A percentile compares a stretch with the other conserved stretches of the same genome.
phyloP scores from a whole-genome alignment of 2,329 filamentous ascomycete species.

The Xylariaceae sp. region DNA sequence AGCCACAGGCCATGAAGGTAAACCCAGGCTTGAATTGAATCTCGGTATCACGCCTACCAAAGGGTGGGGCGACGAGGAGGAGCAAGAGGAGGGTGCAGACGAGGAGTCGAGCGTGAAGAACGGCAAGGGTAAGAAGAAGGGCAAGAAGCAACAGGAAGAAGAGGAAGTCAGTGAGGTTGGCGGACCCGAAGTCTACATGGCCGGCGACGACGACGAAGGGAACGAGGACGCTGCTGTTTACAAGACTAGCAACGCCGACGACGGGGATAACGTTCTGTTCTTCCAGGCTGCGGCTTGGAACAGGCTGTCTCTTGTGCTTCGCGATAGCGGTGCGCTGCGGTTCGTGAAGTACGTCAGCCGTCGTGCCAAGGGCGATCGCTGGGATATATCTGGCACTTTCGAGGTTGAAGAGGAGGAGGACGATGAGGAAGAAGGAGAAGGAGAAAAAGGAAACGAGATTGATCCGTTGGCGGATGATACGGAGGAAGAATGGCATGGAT shows the following conservation, averaged over 20 bases:
- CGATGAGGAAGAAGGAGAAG: conserved; percentile 35
- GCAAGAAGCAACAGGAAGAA: conserved; percentile 28
- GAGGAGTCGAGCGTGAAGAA: conserved; percentile 43
- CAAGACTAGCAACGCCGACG: conserved; percentile 68
- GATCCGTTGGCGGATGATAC: conserved; percentile 39
- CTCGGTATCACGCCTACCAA: conserved; percentile 78
- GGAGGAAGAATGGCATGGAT: conserved; percentile 57
- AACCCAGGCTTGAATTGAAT: conserved; percentile 80
- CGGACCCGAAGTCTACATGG: conserved; percentile 91
- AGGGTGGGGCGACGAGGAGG: conserved; percentile 76
- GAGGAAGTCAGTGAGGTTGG: conserved; percentile 55
- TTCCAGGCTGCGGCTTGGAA: conserved; percentile 74
- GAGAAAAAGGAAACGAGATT: conserved; percentile 34
- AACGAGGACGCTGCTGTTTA: conserved; percentile 83
- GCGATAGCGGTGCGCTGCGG: conserved; percentile 79
- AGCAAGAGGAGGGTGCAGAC: conserved; percentile 46
- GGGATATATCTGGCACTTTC: conserved; percentile 81
- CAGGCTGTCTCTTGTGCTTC: conserved; percentile 81
- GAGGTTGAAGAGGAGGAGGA: conserved; percentile 61
- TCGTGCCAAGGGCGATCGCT: conserved; percentile 80
- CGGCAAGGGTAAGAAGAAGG: conserved; percentile 30
- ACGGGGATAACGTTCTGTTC: conserved; percentile 69
- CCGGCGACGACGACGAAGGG: conserved; percentile 66
- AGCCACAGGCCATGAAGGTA: conserved; percentile 75
- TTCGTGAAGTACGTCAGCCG: conserved; percentile 96